Percentiles rank a stretch among this genome's conserved stretches.
Evolutionary conservation across 805 yeast species (phyloP).

Genomic region (Priceomyces medius): DNA sequence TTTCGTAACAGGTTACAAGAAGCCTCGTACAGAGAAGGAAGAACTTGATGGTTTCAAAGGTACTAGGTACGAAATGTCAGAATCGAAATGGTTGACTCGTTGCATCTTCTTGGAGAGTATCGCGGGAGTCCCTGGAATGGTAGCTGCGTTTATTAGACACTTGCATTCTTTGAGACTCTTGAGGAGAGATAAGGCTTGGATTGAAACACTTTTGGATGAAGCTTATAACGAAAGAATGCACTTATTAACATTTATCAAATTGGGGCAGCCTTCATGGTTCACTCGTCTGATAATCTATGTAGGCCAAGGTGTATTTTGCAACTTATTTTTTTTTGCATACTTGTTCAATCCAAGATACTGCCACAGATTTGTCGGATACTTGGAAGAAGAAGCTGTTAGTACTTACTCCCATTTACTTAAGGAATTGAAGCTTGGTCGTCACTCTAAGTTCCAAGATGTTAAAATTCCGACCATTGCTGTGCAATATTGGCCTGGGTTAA

Average conservation of each 20-base stretch:
- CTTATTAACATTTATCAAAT: slow-evolving; percentile 61
- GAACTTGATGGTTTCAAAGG: slow-evolving; percentile 29
- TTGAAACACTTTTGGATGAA: slow-evolving; percentile 70
- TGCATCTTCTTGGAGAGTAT: slow-evolving; percentile 65
- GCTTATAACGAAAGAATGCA: slow-evolving; percentile 82
- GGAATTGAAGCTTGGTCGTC: slow-evolving; percentile 50
- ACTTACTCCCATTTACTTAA: slow-evolving; percentile 62
- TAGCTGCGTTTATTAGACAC: slow-evolving; percentile 70
- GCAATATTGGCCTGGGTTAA: slow-evolving; percentile 60
- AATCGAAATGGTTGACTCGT: slow-evolving; percentile 61
- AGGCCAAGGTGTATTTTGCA: slow-evolving; percentile 73
- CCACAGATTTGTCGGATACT: slow-evolving; percentile 74
- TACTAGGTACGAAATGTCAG: slow-evolving; percentile 54
- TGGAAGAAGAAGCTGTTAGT: slow-evolving; percentile 74
- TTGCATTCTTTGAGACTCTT: slow-evolving; percentile 61
- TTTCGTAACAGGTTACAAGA: slow-evolving; percentile 61
- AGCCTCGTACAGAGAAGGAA: slow-evolving; percentile 42
- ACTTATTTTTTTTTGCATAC: slow-evolving; percentile 60
- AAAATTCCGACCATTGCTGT: slow-evolving; percentile 59
- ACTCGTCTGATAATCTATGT: slow-evolving; percentile 53
- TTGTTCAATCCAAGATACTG: slow-evolving; percentile 60
- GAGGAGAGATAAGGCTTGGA: slow-evolving; percentile 70
- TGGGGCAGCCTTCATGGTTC: slow-evolving; percentile 61
- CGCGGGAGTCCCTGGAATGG: slow-evolving; percentile 82
- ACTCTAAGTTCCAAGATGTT: slow-evolving; percentile 47